Percentiles rank a stretch among this genome's conserved stretches.
Evolutionary conservation across 345 rosid genomes (phyloP).

Genomic region (Syzygium aromaticum): DNA sequence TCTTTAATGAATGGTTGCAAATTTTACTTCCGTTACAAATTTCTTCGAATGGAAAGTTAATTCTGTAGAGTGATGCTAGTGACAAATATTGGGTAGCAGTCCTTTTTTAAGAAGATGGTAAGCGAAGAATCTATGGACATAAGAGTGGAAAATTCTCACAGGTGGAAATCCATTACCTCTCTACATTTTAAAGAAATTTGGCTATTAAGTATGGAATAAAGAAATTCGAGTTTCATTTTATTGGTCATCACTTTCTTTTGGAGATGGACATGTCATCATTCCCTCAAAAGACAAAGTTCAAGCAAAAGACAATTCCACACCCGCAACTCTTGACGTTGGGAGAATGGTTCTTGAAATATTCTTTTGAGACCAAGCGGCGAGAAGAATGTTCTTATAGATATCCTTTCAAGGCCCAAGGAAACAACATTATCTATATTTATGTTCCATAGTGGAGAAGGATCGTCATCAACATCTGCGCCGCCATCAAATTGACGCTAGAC

Average conservation of each 20-base stretch:
- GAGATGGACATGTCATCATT: not conserved
- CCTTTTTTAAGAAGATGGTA: not conserved
- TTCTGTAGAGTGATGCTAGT: not conserved
- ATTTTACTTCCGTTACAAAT: not conserved
- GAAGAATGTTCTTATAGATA: not conserved
- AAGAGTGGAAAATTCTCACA: not conserved
- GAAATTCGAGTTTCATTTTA: no score
- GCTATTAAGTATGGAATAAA: not conserved
- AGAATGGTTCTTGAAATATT: not conserved
- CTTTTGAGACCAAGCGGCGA: not conserved
- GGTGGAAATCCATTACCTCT: not conserved
- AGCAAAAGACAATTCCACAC: not conserved
- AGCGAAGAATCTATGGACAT: not conserved
- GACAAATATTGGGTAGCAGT: not conserved
- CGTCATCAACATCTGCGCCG: not conserved
- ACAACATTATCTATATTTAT: not conserved
- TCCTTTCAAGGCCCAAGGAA: not conserved
- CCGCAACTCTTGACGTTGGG: fast-evolving
- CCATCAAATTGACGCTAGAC: not conserved
- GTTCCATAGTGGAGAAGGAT: not conserved
- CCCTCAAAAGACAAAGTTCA: fast-evolving
- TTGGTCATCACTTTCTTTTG: not conserved
- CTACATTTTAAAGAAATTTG: not conserved
- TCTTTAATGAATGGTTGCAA: not conserved
- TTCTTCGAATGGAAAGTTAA: not conserved